phyloP scores from a whole-genome alignment of 768 basidiomycete species.

The Mycena epipterygia region DNA sequence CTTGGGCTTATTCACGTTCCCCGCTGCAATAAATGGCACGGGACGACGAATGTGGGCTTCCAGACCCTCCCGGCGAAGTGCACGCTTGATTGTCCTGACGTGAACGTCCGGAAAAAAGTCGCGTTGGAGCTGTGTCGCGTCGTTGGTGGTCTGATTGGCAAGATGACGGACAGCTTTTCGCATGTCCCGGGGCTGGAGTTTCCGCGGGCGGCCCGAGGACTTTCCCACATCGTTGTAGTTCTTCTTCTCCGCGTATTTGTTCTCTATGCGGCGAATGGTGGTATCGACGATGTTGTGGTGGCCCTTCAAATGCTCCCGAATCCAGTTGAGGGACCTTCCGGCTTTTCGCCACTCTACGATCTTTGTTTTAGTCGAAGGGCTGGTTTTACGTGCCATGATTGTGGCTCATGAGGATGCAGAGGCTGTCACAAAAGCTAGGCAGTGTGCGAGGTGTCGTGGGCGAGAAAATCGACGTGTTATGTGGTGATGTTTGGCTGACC shows the following conservation, averaged over 20 bases:
- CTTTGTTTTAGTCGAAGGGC: not conserved
- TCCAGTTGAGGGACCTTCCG: not conserved
- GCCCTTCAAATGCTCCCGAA: not conserved
- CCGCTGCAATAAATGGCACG: too few species aligned
- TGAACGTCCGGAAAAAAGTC: too few species aligned
- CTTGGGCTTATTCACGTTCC: too few species aligned
- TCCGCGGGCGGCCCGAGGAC: not conserved
- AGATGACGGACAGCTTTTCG: not conserved
- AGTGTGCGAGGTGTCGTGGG: not conserved
- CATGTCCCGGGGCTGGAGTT: not conserved
- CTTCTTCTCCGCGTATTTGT: not conserved
- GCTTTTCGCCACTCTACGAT: conserved; percentile 3
- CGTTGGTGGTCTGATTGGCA: not conserved
- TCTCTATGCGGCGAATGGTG: not conserved
- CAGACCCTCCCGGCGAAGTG: too few species aligned
- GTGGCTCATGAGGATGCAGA: not conserved
- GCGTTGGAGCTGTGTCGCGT: not conserved
- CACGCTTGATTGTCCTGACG: too few species aligned
- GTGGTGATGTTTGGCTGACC: not conserved
- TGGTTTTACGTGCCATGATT: not conserved
- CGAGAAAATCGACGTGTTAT: not conserved
- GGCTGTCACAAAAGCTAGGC: not conserved
- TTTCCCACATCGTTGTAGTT: not conserved
- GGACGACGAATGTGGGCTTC: too few species aligned
- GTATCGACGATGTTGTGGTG: not conserved